These are phyloP conservation scores for Phytophthora idaei DNA, from an alignment of 352 stramenopile genomes.

Conservation along the genomic window DNA sequence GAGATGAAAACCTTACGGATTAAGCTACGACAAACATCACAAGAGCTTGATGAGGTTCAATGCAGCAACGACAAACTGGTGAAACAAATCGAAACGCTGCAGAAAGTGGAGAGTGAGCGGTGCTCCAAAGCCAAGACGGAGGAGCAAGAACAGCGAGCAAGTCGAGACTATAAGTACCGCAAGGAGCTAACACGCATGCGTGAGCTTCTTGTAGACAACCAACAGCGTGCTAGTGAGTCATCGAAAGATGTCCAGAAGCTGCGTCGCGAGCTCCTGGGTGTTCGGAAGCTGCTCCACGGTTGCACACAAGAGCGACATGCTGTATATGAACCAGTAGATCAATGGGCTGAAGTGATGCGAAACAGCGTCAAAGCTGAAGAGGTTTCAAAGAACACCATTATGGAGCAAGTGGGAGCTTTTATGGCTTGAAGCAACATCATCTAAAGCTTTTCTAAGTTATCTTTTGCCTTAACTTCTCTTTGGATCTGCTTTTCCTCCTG, in stretches of 20 bases:
- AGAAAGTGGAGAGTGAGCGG: slow-evolving; percentile 10
- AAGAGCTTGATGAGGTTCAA: slow-evolving; percentile 16
- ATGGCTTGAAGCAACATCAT: slow-evolving; percentile 5
- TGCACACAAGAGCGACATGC: slow-evolving; percentile 29
- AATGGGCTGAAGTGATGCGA: slow-evolving; percentile 27
- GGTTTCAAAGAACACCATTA: slow-evolving; percentile 46
- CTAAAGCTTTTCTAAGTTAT: slow-evolving; percentile 7
- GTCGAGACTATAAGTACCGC: slow-evolving; percentile 35
- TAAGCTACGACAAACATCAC: slow-evolving; percentile 26
- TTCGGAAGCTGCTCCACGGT: slow-evolving; percentile 53
- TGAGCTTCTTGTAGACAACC: slow-evolving; percentile 52
- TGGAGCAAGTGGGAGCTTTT: slow-evolving; percentile 49
- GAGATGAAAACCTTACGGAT: slow-evolving; percentile 29
- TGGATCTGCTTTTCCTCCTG: slow-evolving; percentile 13
- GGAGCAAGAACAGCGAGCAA: slow-evolving; percentile 30
- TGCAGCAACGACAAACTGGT: slow-evolving; percentile 20
- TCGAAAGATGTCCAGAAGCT: slow-evolving; percentile 56
- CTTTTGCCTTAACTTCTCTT: slow-evolving; percentile 9
- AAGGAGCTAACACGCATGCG: slow-evolving; percentile 52
- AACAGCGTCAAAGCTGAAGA: slow-evolving; percentile 36
- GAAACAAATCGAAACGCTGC: slow-evolving; percentile 19
- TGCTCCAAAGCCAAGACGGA: slow-evolving; percentile 11
- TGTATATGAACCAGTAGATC: slow-evolving; percentile 14
- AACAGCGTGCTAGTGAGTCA: slow-evolving; percentile 51
- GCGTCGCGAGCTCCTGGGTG: slow-evolving; percentile 51